Percentiles rank a stretch among this genome's conserved stretches.
These are phyloP conservation scores for Trifolium subterraneum DNA, from an alignment of 306 rosid genomes.

Conservation along the genomic window DNA sequence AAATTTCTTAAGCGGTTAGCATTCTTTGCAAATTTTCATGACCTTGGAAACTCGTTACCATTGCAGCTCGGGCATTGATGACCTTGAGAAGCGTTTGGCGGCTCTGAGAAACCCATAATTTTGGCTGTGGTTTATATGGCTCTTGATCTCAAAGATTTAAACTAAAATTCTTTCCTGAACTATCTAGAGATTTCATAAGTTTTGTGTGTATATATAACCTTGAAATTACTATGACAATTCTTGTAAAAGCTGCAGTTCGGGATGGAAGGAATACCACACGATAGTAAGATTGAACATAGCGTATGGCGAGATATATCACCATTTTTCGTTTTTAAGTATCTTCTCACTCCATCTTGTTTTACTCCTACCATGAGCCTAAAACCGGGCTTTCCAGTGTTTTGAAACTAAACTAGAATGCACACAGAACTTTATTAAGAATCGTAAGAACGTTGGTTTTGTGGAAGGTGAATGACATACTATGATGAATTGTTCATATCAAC, in stretches of 20 bases:
- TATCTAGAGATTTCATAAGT: slow-evolving; percentile 29
- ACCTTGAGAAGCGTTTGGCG: slow-evolving; percentile 92
- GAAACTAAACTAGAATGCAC: too few species aligned
- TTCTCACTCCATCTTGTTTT: neutral
- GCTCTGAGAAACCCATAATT: slow-evolving; percentile 81
- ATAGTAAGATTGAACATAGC: slow-evolving; percentile 8
- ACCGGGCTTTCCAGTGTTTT: neutral
- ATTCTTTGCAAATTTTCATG: slow-evolving; percentile 1
- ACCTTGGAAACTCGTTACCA: slow-evolving; percentile 38
- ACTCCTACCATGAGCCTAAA: neutral
- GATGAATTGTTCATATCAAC: neutral
- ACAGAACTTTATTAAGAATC: neutral
- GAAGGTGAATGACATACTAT: neutral
- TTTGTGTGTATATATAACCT: slow-evolving; percentile 41
- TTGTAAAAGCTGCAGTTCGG: slow-evolving; percentile 4
- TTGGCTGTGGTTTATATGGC: slow-evolving; percentile 26
- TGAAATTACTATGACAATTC: slow-evolving; percentile 7
- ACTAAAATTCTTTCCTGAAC: slow-evolving; percentile 19
- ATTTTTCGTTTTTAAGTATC: neutral
- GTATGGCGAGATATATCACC: neutral
- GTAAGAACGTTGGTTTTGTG: neutral
- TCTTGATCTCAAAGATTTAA: slow-evolving; percentile 9
- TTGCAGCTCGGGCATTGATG: slow-evolving; percentile 77
- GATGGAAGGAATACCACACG: neutral
- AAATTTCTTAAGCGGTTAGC: neutral